Conservation (phyloP, 331 rosid species). For the Pyrus hybrid region DNA sequence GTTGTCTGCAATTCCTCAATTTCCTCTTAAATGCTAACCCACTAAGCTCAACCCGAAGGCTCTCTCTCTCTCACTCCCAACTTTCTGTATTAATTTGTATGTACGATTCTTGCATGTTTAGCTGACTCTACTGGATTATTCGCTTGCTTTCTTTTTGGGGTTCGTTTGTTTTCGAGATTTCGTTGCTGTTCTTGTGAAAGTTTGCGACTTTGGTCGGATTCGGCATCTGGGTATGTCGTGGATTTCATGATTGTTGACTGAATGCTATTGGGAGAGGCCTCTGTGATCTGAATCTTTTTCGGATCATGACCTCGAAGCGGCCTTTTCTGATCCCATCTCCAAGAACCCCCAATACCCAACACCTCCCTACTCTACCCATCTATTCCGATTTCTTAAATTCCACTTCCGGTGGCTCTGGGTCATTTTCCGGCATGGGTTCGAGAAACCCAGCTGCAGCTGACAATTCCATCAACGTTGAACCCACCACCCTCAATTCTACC, state of each 20-base stretch:
- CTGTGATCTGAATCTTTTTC: constrained; percentile 12
- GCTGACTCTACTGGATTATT: not conserved
- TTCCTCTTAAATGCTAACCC: not conserved
- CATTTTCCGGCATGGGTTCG: constrained; percentile 41
- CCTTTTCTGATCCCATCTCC: constrained; percentile 40
- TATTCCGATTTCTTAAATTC: constrained; percentile 24
- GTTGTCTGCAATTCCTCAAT: not conserved
- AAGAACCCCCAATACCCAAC: constrained; percentile 13
- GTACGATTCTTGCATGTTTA: not conserved
- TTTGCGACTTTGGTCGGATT: constrained; percentile 5
- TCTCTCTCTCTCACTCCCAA: not conserved
- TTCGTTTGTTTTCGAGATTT: not conserved
- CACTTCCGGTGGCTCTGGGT: constrained; percentile 19
- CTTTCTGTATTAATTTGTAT: not conserved
- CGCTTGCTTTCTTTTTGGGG: not conserved
- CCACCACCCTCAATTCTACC: constrained; percentile 24
- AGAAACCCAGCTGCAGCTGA: constrained; percentile 32
- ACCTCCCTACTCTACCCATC: not conserved
- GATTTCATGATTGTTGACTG: constrained; percentile 1
- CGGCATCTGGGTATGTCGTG: constrained; percentile 8
- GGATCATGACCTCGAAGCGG: constrained; percentile 47
- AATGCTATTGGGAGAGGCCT: constrained; percentile 2
- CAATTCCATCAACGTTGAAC: constrained; percentile 29
- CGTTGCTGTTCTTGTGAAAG: not conserved
- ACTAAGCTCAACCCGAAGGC: not conserved